Evolutionary conservation across 805 yeast species (phyloP).

Genomic region (Blastobotrys mokoenaii): DNA sequence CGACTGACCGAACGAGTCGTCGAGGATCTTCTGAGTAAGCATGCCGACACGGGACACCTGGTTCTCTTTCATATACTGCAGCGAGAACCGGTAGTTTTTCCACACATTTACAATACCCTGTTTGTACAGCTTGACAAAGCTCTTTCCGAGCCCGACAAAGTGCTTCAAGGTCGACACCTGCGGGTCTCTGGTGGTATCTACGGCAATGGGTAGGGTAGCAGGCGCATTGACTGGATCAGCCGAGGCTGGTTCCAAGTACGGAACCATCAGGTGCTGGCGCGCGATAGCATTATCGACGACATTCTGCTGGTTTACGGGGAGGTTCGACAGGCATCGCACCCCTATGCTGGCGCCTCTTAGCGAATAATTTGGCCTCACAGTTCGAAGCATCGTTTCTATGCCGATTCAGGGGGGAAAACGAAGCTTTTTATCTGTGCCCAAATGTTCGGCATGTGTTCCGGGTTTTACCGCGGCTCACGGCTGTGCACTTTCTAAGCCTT

Average conservation of each 20-base stretch:
- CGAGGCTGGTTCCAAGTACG: too few relatives aligned
- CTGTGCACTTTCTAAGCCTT: too few relatives aligned
- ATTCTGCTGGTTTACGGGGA: background rate
- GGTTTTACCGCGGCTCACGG: too few relatives aligned
- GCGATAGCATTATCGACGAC: background rate
- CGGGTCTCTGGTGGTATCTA: constrained; percentile 14
- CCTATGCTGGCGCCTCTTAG: too few relatives aligned
- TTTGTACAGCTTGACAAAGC: constrained; percentile 33
- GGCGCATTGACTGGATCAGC: constrained; percentile 5
- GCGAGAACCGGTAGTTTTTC: constrained; percentile 28
- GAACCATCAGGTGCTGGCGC: background rate
- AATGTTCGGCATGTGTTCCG: too few relatives aligned
- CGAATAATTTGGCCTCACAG: too few relatives aligned
- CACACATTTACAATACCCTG: constrained; percentile 42
- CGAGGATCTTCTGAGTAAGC: constrained; percentile 23
- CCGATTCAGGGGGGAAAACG: too few relatives aligned
- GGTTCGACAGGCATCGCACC: constrained; percentile 1
- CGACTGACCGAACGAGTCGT: constrained; percentile 9
- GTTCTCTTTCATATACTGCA: constrained; percentile 13
- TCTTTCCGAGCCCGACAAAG: constrained; percentile 20
- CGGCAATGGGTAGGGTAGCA: constrained; percentile 26
- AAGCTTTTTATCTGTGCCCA: too few relatives aligned
- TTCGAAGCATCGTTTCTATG: too few relatives aligned
- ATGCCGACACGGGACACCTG: constrained; percentile 12
- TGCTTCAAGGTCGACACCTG: constrained; percentile 11